Conservation (phyloP, 75 land plant genomes). For the Selaginella tamariscina region DNA sequence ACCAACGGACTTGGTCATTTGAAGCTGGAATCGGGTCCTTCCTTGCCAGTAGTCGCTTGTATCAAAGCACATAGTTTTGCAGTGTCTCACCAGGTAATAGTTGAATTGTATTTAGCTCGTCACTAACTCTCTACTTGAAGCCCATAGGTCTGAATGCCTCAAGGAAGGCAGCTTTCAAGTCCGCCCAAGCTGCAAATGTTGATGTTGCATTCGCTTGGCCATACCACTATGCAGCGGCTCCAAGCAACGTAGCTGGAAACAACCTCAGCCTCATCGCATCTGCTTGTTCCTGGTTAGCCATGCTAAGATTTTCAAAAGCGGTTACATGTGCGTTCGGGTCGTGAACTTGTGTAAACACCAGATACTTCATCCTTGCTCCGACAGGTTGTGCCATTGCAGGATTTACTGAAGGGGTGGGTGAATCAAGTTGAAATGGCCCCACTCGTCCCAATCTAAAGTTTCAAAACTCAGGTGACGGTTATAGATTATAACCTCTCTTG, state of each 20-base stretch:
- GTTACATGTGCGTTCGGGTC: neutral
- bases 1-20: slow-evolving; percentile 5
- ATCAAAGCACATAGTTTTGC: neutral
- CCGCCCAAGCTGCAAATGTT: neutral
- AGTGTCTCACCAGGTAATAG: neutral
- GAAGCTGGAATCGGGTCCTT: neutral
- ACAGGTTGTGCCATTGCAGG: neutral
- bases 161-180: neutral
- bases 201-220: neutral
- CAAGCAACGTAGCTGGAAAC: neutral
- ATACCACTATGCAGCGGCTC: neutral
- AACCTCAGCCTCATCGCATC: neutral
- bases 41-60: neutral
- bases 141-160: neutral
- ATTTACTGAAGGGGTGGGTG: neutral
- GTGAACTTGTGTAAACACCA: neutral
- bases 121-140: neutral
- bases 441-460: neutral
- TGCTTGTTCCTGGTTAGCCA: neutral
- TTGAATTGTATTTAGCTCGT: neutral
- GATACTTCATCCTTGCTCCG: neutral
- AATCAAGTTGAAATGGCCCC: neutral
- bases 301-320: neutral
- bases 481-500: neutral
- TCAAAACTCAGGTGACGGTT: neutral